Percentiles rank a stretch among this genome's conserved stretches.
Evolutionary conservation across 371 early-diverging fungal species (phyloP).

Genomic region (Actinomortierella wolfii): DNA sequence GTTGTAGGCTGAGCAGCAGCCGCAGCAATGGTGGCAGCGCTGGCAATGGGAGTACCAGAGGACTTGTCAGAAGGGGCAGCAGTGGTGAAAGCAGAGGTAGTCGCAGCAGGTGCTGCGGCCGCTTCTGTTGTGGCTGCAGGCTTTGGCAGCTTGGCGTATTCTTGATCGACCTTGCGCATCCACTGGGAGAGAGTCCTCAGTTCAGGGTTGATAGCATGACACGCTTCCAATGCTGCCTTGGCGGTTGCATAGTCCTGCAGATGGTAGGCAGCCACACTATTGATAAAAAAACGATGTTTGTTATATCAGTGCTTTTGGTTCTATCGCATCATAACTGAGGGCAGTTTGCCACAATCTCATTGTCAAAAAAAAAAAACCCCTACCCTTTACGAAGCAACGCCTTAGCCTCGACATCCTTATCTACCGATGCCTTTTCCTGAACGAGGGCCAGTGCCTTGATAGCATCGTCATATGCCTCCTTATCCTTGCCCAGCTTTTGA

Average conservation of each 20-base stretch:
- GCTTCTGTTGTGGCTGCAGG: slow-evolving; percentile 11
- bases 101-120: slow-evolving; percentile 6
- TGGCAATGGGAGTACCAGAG: slow-evolving; percentile 9
- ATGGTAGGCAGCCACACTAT: slow-evolving; percentile 60
- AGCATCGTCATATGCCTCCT: slow-evolving; percentile 69
- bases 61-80: slow-evolving; percentile 12
- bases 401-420: slow-evolving; percentile 65
- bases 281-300: no score
- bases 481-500: slow-evolving; percentile 61
- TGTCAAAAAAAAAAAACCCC: slow-evolving; percentile 3
- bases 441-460: slow-evolving; percentile 58
- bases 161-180: slow-evolving; percentile 58
- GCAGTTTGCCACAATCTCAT: neutral
- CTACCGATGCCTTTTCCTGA: slow-evolving; percentile 49
- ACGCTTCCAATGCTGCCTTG: slow-evolving; percentile 54
- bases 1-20: slow-evolving; percentile 14
- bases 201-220: slow-evolving; percentile 55
- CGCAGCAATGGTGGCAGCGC: slow-evolving; percentile 2
- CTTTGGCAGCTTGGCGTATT: slow-evolving; percentile 33
- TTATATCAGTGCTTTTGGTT: neutral
- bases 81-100: slow-evolving; percentile 16
- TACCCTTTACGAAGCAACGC: slow-evolving; percentile 69
- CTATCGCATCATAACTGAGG: neutral
- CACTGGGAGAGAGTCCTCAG: slow-evolving; percentile 61
- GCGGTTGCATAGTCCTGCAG: slow-evolving; percentile 58